Percentiles rank a stretch among this genome's conserved stretches.
Conservation (phyloP, 78 protist genomes). For the Dictyostelium citrinum region DNA sequence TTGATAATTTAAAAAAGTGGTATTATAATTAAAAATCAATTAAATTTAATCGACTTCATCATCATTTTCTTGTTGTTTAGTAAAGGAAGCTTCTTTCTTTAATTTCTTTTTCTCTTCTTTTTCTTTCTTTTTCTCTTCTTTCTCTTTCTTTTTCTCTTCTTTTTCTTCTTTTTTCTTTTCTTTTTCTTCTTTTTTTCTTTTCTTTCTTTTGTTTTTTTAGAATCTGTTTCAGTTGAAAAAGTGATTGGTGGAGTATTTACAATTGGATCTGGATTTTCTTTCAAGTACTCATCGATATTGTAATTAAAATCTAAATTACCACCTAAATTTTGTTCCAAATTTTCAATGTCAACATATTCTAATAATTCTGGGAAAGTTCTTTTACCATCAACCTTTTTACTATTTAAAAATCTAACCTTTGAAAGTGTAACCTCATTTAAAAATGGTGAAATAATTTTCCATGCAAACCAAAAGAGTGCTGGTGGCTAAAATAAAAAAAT, state of each 20-base stretch:
- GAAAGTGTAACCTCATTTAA: slow-evolving; percentile 69
- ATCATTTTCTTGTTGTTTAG: not conserved
- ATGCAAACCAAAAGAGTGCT: slow-evolving; percentile 69
- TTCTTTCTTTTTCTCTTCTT: not conserved
- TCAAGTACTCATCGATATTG: not conserved
- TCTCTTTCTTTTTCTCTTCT: slow-evolving; percentile 1
- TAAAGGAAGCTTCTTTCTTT: not conserved
- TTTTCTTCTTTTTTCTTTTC: slow-evolving; percentile 3
- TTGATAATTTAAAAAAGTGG: not conserved
- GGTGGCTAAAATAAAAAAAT: slow-evolving; percentile 25
- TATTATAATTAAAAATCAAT: not conserved
- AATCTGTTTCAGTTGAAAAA: not conserved
- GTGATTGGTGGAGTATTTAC: not conserved
- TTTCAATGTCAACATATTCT: not conserved
- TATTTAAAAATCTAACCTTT: slow-evolving; percentile 40
- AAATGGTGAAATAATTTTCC: slow-evolving; percentile 70
- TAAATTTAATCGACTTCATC: not conserved
- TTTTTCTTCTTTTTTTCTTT: not conserved
- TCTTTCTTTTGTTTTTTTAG: not conserved
- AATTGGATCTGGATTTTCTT: not conserved
- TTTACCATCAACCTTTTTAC: slow-evolving; percentile 55
- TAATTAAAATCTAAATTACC: slow-evolving; percentile 36
- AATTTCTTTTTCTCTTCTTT: not conserved
- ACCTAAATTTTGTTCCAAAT: slow-evolving; percentile 41
- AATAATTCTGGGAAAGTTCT: slow-evolving; percentile 50